Percentiles rank a stretch among this genome's conserved stretches.
These are phyloP conservation scores for Metschnikowia amazonensis DNA, from an alignment of 805 yeast species.

Conservation along the genomic window DNA sequence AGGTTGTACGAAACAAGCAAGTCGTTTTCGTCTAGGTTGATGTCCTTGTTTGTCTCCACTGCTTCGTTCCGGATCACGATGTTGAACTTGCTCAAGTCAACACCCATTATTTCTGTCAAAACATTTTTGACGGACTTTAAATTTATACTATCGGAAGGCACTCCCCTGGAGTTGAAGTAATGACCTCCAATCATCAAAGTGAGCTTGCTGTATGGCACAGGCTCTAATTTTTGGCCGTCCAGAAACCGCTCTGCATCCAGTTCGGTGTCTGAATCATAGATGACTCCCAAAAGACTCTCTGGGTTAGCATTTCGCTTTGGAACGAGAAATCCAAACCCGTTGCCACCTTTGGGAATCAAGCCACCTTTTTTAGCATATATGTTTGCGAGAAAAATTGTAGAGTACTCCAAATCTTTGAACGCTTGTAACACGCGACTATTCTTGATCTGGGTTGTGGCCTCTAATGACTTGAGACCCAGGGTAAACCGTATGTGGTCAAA, in stretches of 20 bases:
- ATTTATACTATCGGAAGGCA: constrained; percentile 29
- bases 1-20: constrained; percentile 31
- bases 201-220: constrained; percentile 54
- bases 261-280: constrained; percentile 85
- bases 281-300: constrained; percentile 72
- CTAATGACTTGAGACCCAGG: constrained; percentile 42
- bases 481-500: constrained; percentile 63
- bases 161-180: constrained; percentile 28
- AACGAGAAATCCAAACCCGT: constrained; percentile 86
- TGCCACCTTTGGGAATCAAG: constrained; percentile 33
- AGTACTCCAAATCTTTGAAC: constrained; percentile 33
- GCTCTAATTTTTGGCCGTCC: constrained; percentile 14
- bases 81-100: constrained; percentile 22
- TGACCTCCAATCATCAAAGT: constrained; percentile 94
- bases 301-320: constrained; percentile 53
- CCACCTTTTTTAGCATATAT: constrained; percentile 45
- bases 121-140: constrained; percentile 27
- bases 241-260: constrained; percentile 33
- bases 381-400: constrained; percentile 63
- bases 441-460: constrained; percentile 22
- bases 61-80: constrained; percentile 28
- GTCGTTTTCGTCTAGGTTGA: constrained; percentile 22
- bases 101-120: constrained; percentile 22
- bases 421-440: constrained; percentile 8
- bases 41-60: constrained; percentile 7